Evolutionary conservation across 2,329 filamentous ascomycete genomes (phyloP).

Genomic region (Gaeumannomyces tritici): DNA sequence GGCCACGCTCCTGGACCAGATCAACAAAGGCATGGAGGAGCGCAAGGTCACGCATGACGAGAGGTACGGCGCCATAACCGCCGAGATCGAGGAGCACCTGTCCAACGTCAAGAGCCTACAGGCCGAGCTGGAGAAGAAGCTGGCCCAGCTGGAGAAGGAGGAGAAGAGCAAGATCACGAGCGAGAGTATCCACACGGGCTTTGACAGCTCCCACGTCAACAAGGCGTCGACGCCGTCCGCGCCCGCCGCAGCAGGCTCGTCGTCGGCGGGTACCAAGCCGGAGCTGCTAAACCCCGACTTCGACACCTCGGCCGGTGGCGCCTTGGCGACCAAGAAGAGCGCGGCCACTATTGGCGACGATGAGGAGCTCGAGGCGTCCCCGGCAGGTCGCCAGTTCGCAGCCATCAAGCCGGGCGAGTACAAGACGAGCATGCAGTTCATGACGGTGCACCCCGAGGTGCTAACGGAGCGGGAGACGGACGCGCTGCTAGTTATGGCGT

Average conservation of each 20-base stretch:
- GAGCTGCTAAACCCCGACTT: constrained; percentile 69
- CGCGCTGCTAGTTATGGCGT: constrained; percentile 81
- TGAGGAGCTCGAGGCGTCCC: constrained; percentile 65
- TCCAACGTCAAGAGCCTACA: constrained; percentile 72
- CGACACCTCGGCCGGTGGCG: constrained; percentile 12
- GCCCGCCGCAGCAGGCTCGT: constrained; percentile 25
- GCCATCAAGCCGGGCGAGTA: constrained; percentile 71
- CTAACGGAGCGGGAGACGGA: constrained; percentile 78
- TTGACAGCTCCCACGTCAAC: constrained; percentile 74
- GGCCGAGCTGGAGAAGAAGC: constrained; percentile 60
- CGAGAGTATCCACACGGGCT: constrained; percentile 78
- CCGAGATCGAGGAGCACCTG: constrained; percentile 67
- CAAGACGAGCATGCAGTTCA: constrained; percentile 61
- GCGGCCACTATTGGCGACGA: constrained; percentile 52
- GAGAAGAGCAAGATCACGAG: constrained; percentile 90
- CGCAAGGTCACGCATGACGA: constrained; percentile 55
- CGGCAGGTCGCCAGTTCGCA: constrained; percentile 71
- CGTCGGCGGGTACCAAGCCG: constrained; percentile 38
- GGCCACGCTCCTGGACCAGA: constrained; percentile 88
- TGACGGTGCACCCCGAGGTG: constrained; percentile 68
- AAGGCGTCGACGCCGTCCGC: constrained; percentile 36
- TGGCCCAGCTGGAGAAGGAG: constrained; percentile 75
- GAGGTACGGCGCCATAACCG: constrained; percentile 65
- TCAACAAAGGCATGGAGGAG: constrained; percentile 75
- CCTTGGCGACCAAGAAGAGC: constrained; percentile 14